Evolutionary conservation across 148 eudicot species (phyloP).

Genomic region (Cornus kousa): DNA sequence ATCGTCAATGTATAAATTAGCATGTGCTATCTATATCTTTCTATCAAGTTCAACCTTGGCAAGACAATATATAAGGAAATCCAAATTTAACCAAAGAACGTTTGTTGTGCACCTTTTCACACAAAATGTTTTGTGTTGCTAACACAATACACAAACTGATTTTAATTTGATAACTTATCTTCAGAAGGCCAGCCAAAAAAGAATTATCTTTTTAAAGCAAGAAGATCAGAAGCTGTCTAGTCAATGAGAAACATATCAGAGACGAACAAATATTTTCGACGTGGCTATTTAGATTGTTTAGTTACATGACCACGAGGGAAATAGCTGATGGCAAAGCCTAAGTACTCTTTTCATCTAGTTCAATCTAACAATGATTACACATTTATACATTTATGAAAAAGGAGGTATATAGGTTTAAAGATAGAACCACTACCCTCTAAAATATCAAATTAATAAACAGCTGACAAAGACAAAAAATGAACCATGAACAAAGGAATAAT

Average conservation of each 20-base stretch:
- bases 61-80: background rate
- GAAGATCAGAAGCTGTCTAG: background rate
- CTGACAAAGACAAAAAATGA: background rate
- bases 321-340: background rate
- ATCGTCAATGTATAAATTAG: no score
- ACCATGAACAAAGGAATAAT: background rate
- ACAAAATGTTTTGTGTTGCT: no score
- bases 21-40: no score
- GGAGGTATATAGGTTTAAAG: no score
- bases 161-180: no score
- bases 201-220: no score
- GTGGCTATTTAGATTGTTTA: background rate
- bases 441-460: background rate
- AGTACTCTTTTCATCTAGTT: background rate
- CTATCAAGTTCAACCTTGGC: no score
- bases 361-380: no score
- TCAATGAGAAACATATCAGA: background rate
- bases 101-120: background rate
- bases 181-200: no score
- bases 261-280: background rate
- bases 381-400: no score
- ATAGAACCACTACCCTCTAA: background rate
- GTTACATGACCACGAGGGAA: background rate
- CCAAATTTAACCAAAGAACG: background rate
- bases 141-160: no score